Conservation (phyloP, 495 filamentous ascomycete genomes). For the Neurospora discreta region DNA sequence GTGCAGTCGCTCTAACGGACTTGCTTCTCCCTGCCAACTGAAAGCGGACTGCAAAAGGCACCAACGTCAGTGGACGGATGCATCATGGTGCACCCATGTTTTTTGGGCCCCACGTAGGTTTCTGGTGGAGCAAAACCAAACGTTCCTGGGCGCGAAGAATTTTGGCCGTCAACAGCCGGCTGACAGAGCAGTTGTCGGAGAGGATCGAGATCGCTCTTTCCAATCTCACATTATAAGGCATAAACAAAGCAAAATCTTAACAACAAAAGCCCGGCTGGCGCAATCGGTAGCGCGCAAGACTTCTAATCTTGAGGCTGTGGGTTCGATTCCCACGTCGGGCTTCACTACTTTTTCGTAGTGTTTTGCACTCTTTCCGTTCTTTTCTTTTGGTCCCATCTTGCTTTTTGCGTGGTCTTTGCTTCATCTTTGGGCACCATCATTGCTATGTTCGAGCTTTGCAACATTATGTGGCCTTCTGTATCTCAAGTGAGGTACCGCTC, state of each 20-base stretch:
- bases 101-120: not conserved
- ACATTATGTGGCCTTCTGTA: not conserved
- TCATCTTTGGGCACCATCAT: not conserved
- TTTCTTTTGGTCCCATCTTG: not conserved
- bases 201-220: not conserved
- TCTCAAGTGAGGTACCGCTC: not conserved
- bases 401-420: not conserved
- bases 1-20: too few species aligned
- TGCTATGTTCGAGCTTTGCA: not conserved
- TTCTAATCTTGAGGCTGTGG: not conserved
- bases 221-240: not conserved
- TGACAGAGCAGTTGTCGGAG: not conserved
- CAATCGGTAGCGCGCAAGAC: not conserved
- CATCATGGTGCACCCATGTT: not conserved
- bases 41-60: not conserved
- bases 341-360: accelerated
- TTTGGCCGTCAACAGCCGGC: not conserved
- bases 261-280: not conserved
- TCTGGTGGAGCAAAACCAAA: not conserved
- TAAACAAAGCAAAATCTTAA: accelerated
- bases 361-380: not conserved
- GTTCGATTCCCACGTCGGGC: not conserved
- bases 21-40: not conserved
- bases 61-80: not conserved
- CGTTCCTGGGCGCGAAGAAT: not conserved